phyloP scores from a whole-genome alignment of 2,329 filamentous ascomycete species.

The Huntiella decipiens region DNA sequence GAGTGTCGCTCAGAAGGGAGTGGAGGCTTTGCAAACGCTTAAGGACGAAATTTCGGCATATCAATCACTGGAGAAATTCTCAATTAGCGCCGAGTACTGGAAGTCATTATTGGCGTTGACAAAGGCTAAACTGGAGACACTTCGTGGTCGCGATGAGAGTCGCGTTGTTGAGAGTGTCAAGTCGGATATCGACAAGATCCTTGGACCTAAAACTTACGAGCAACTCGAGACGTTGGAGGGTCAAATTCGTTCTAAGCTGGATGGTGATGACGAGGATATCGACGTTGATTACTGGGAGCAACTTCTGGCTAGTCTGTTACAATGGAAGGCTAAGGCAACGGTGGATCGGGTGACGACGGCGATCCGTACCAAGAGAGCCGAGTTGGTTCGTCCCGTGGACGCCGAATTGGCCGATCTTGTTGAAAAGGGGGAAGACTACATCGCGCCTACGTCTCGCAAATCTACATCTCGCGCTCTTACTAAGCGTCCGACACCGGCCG shows the following conservation, averaged over 20 bases:
- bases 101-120: constrained; percentile 74
- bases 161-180: constrained; percentile 67
- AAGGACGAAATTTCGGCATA: constrained; percentile 71
- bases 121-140: constrained; percentile 18
- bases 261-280: constrained; percentile 74
- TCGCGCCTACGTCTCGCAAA: constrained; percentile 3
- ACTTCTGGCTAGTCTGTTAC: constrained; percentile 60
- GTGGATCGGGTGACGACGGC: constrained; percentile 59
- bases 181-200: constrained; percentile 70
- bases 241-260: constrained; percentile 72
- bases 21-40: constrained; percentile 47
- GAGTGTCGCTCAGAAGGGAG: constrained; percentile 27
- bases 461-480: background rate
- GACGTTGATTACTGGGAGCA: constrained; percentile 98
- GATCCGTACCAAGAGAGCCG: constrained; percentile 51
- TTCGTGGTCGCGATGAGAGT: constrained; percentile 26
- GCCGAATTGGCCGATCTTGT: constrained; percentile 37
- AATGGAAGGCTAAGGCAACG: constrained; percentile 85
- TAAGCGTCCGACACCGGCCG: background rate
- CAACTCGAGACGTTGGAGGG: constrained; percentile 73
- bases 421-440: constrained; percentile 12
- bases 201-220: constrained; percentile 67
- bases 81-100: constrained; percentile 75
- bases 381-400: constrained; percentile 47
- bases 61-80: constrained; percentile 58